Evolutionary conservation across 1,284 basidiomycete species (phyloP).

Genomic region (Bondarzewia mesenterica): DNA sequence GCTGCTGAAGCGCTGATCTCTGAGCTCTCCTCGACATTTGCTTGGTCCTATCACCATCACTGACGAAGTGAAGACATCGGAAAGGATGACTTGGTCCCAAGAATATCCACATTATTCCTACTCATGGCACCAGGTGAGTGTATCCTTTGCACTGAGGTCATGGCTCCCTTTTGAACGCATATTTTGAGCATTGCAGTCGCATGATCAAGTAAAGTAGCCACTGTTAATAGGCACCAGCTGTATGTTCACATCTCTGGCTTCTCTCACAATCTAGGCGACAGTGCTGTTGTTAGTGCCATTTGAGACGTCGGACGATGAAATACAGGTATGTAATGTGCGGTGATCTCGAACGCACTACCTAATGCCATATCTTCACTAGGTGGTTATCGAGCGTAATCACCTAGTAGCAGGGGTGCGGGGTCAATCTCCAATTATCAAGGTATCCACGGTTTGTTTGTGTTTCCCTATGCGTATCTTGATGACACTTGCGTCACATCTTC

Average conservation of each 20-base stretch:
- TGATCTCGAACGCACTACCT: slow-evolving; percentile 1
- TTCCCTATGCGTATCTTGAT: not conserved
- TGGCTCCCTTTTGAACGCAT: slow-evolving; percentile 4
- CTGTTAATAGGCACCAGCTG: not conserved
- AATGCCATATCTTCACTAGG: slow-evolving; percentile 32
- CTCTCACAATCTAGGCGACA: slow-evolving; percentile 47
- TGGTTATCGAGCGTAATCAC: slow-evolving; percentile 60
- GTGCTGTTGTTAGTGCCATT: slow-evolving; percentile 66
- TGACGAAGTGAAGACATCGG: too few relatives aligned
- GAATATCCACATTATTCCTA: slow-evolving; percentile 22
- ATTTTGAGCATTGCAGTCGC: slow-evolving; percentile 22
- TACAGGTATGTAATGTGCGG: slow-evolving; percentile 39
- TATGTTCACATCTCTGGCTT: slow-evolving; percentile 2
- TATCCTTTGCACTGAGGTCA: not conserved
- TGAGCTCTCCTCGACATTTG: too few relatives aligned
- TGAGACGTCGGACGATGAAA: slow-evolving; percentile 59
- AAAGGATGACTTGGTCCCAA: not conserved
- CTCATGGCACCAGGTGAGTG: slow-evolving; percentile 37
- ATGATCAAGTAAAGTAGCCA: slow-evolving; percentile 29
- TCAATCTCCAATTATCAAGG: slow-evolving; percentile 64
- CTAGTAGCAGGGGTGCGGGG: slow-evolving; percentile 64
- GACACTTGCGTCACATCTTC: not conserved
- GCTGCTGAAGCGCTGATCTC: too few relatives aligned
- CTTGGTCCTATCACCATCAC: too few relatives aligned
- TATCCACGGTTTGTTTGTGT: slow-evolving; percentile 16